Base-by-base conservation (phyloP, 2,329 filamentous ascomycete species). In the Pezicula carpinea region DNA sequence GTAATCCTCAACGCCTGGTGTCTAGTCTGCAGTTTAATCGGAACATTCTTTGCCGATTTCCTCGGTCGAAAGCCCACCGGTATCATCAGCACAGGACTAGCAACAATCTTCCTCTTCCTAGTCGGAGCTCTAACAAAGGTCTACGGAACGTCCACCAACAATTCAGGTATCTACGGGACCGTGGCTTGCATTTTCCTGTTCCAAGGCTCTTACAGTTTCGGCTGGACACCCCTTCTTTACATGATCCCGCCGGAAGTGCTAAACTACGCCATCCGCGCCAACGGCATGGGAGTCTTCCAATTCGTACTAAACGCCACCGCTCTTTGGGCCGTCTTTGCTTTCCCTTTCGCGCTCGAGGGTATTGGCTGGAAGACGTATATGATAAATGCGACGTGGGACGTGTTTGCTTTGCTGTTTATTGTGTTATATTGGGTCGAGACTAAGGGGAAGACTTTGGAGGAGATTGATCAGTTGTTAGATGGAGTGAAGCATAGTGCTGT, bases 1-100 rank as follows among this genome's bases (percentile, higher is more conserved):
- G 69, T 78, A 29, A 68, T 76, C 1, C 61, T 78, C n/a, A 76
- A 75, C 47, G 69, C 67, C 2, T 78, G 68, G 67, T 77, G 71
- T 45, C 61, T 78, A 0, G 56, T 61, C 5, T 69, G 66, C 45
- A 59, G 66, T 23, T 55, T 76, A 0, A 33, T 59, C 2, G 74
- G 74, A 0, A 75, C 73, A 1, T 65, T 68, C 4, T 59, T 74
- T 6, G 61, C 64, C 0, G 67, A 69, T 14, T 58, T 43, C 19
- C 67, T 69, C 63, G 73, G 74, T 6, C 67, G 74, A 8, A 74
- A 72, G 48, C 61, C 65, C 1, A 69, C 67, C 1, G 71, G 69
- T 3, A 53, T 72, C 4, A 49, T 69, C 8, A 70, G 68, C 0
- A 64, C 70, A 39, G 46, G 48, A 11, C 53, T 69, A 10, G 53